Evolutionary conservation across 2,329 filamentous ascomycete species (phyloP).

Genomic region (Beauveria scarabaeidicola): DNA sequence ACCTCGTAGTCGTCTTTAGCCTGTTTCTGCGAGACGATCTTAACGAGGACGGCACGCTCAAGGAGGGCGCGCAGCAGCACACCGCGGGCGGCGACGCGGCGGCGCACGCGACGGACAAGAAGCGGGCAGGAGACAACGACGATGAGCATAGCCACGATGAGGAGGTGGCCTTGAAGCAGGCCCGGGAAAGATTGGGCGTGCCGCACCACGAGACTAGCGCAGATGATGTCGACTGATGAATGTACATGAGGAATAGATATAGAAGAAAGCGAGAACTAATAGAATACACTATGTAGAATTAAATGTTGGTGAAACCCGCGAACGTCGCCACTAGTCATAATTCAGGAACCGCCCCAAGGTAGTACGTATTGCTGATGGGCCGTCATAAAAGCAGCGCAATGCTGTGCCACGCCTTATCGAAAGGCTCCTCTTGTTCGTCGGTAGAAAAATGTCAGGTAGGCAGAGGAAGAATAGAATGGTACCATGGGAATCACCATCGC

Average conservation of each 20-base stretch:
- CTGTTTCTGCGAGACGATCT: constrained; percentile 62
- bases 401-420: no score
- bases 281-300: neutral
- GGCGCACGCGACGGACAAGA: neutral
- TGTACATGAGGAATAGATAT: neutral
- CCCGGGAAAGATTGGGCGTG: constrained; percentile 27
- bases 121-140: constrained; percentile 14
- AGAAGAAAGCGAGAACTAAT: neutral
- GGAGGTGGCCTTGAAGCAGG: constrained; percentile 29
- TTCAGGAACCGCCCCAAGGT: neutral
- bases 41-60: constrained; percentile 49
- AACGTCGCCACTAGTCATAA: no score
- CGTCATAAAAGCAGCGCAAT: no score
- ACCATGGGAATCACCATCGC: no score
- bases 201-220: constrained; percentile 23
- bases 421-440: no score
- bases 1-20: constrained; percentile 75
- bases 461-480: no score
- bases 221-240: constrained; percentile 36
- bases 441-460: no score
- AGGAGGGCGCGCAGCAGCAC: constrained; percentile 28
- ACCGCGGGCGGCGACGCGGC: constrained; percentile 8
- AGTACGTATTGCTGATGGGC: no score
- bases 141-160: constrained; percentile 26
- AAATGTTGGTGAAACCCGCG: no score